phyloP scores from a whole-genome alignment of 2,329 filamentous ascomycete genomes.

The Fusarium sp. region DNA sequence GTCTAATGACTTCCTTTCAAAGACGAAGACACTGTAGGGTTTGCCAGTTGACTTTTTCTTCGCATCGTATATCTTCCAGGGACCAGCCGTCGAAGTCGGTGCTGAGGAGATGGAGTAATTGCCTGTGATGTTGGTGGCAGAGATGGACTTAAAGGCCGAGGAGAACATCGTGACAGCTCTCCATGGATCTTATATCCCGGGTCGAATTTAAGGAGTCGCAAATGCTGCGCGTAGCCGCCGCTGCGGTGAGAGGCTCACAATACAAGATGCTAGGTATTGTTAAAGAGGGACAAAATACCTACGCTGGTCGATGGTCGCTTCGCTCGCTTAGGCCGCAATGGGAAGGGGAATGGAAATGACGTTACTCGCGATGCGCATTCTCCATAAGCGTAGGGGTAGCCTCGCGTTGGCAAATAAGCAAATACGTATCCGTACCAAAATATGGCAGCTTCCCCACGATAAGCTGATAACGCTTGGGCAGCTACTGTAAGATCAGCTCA shows the following conservation, averaged over 20 bases:
- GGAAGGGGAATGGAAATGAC: conserved; percentile 25
- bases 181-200: conserved; percentile 45
- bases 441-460: conserved; percentile 14
- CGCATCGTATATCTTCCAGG: conserved; percentile 97
- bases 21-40: conserved; percentile 90
- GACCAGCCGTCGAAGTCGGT: conserved; percentile 83
- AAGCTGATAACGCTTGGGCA: conserved; percentile 29
- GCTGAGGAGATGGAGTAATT: conserved; percentile 87
- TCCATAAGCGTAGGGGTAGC: conserved; percentile 29
- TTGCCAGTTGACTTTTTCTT: conserved; percentile 97
- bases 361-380: conserved; percentile 35
- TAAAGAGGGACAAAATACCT: background rate
- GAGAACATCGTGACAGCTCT: conserved; percentile 77
- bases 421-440: conserved; percentile 25
- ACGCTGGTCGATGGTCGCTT: conserved; percentile 16
- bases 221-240: conserved; percentile 4
- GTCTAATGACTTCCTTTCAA: conserved; percentile 89
- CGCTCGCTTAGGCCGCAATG: conserved; percentile 18
- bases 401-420: conserved; percentile 42
- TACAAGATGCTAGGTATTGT: background rate
- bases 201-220: background rate
- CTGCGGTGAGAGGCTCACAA: background rate
- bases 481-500: conserved; percentile 9
- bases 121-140: conserved; percentile 86
- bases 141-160: conserved; percentile 92